Evolutionary conservation across 805 yeast genomes (phyloP).

Genomic region (Candida loeiensis): DNA sequence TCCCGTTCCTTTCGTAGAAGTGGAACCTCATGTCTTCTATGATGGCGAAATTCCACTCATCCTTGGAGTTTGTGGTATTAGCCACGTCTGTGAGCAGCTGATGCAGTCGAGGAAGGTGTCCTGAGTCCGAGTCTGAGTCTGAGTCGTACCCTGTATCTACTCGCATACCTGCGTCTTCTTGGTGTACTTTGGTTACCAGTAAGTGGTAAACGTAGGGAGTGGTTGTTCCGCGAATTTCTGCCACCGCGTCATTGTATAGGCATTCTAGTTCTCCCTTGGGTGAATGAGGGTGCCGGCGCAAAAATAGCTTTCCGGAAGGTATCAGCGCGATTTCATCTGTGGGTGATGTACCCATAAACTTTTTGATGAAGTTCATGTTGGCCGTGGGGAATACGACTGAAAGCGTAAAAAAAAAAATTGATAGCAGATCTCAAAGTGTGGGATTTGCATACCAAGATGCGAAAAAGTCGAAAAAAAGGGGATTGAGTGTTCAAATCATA

Average conservation of each 20-base stretch:
- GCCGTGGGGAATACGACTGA: background rate
- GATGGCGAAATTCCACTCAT: slow-evolving; percentile 71
- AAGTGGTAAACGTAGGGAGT: slow-evolving; percentile 66
- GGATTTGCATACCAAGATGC: too few relatives aligned
- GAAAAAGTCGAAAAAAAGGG: too few relatives aligned
- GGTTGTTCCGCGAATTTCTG: slow-evolving; percentile 65
- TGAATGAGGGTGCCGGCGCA: slow-evolving; percentile 70
- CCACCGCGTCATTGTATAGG: slow-evolving; percentile 74
- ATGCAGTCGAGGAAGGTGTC: slow-evolving; percentile 18
- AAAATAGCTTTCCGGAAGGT: slow-evolving; percentile 75
- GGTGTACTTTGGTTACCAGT: slow-evolving; percentile 62
- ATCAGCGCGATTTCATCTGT: slow-evolving; percentile 62
- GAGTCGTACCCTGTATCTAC: slow-evolving; percentile 32
- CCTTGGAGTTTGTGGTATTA: slow-evolving; percentile 32
- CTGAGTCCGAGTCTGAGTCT: slow-evolving; percentile 36
- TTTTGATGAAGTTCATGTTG: slow-evolving; percentile 68
- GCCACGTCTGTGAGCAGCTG: slow-evolving; percentile 27
- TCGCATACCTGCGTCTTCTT: slow-evolving; percentile 48
- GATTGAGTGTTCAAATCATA: too few relatives aligned
- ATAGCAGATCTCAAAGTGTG: too few relatives aligned
- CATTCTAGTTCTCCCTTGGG: slow-evolving; percentile 88
- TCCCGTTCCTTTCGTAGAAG: slow-evolving; percentile 51
- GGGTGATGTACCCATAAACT: slow-evolving; percentile 54
- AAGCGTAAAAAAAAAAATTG: background rate
- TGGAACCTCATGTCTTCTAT: slow-evolving; percentile 57